phyloP scores from a whole-genome alignment of 176 grass and related monocot species.

The Aegilops longissima region DNA sequence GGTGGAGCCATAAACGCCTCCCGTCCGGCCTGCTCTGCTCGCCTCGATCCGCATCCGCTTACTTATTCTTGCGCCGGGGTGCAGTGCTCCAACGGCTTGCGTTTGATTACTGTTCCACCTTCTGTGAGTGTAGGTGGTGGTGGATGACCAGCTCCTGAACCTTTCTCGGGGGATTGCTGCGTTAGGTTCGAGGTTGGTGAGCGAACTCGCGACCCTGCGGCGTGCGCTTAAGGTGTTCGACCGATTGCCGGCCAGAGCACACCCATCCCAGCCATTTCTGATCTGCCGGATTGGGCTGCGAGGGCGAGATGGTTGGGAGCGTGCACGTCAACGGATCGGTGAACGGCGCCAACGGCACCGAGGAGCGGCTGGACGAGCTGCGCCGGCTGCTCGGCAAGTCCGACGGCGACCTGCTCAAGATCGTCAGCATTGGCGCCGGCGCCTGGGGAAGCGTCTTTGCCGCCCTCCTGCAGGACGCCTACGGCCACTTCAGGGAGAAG shows the following conservation, averaged over 20 bases:
- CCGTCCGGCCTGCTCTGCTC: neutral
- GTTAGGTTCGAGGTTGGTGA: conserved; percentile 47
- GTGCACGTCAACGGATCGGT: conserved; percentile 58
- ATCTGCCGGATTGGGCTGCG: neutral
- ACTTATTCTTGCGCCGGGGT: conserved; percentile 15
- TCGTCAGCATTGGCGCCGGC: conserved; percentile 88
- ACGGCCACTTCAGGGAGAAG: conserved; percentile 86
- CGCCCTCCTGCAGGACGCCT: conserved; percentile 87
- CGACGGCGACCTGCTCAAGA: conserved; percentile 87
- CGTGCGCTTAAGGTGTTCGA: conserved; percentile 31
- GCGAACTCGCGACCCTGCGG: conserved; percentile 2
- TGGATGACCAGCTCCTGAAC: conserved; percentile 45
- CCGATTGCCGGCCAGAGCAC: conserved; percentile 11
- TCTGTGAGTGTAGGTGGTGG: conserved; percentile 35
- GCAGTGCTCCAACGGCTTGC: neutral
- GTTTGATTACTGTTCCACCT: neutral
- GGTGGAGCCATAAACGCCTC: conserved; percentile 23
- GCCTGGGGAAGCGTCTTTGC: conserved; percentile 97
- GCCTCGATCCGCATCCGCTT: neutral
- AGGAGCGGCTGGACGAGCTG: conserved; percentile 84
- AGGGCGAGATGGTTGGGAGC: conserved; percentile 64
- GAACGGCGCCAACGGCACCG: conserved; percentile 47
- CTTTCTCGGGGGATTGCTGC: neutral
- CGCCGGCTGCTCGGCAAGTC: conserved; percentile 77
- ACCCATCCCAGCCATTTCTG: neutral